Percentiles rank a stretch among this genome's conserved stretches.
Evolutionary conservation across 345 rosid genomes (phyloP).

Genomic region (Acer negundo): DNA sequence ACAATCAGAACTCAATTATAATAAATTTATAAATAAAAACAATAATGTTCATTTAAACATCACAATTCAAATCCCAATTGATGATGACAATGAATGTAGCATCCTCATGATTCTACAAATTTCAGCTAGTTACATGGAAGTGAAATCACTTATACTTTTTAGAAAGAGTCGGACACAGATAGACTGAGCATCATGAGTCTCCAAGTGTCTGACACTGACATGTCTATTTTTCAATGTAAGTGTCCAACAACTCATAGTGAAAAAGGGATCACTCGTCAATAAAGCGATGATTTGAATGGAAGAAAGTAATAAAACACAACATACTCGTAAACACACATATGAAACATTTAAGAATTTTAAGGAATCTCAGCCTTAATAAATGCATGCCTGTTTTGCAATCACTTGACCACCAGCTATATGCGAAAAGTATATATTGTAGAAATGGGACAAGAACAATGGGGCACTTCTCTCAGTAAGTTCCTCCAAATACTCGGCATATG

Average conservation of each 20-base stretch:
- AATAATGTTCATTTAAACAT: no score
- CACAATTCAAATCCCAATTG: no score
- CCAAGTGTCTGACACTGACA: neutral
- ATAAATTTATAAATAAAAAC: no score
- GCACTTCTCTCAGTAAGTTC: conserved; percentile 69
- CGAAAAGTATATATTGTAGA: conserved; percentile 86
- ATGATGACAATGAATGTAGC: neutral
- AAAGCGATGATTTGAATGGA: neutral
- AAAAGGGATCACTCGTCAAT: neutral
- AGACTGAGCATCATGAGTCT: neutral
- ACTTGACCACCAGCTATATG: conserved; percentile 91
- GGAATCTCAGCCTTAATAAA: conserved; percentile 1
- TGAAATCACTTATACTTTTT: neutral
- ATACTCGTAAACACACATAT: neutral
- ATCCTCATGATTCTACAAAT: neutral
- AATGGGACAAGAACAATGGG: conserved; percentile 80
- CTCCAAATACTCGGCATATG: conserved; percentile 70
- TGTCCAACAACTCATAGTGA: neutral
- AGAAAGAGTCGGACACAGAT: neutral
- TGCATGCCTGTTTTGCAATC: conserved; percentile 58
- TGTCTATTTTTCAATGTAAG: neutral
- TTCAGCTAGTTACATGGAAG: neutral
- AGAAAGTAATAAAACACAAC: neutral
- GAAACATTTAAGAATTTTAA: neutral
- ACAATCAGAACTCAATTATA: no score